Conservation (phyloP, 768 basidiomycete genomes). For the Naganishia antarctica region DNA sequence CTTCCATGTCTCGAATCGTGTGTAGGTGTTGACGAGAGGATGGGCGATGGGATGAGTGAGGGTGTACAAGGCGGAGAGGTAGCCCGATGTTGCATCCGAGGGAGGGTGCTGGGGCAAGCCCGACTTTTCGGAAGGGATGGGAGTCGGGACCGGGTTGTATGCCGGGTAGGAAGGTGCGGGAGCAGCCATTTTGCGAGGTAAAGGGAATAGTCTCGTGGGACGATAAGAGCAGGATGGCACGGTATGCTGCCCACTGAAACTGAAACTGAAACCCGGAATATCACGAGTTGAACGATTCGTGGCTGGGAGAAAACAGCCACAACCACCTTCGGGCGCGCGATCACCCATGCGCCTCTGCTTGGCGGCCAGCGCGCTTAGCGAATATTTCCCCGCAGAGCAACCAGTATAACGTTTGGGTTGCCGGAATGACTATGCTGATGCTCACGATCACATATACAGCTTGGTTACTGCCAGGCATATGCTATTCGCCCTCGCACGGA, state of each 20-base stretch:
- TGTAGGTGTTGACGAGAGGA: conserved; percentile 65
- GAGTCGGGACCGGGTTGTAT: conserved; percentile 24
- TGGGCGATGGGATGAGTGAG: conserved; percentile 44
- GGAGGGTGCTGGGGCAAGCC: conserved; percentile 30
- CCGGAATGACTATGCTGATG: neutral
- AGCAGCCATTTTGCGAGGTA: conserved; percentile 2
- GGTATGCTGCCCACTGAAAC: too few relatives aligned
- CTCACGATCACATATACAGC: neutral
- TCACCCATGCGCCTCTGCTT: conserved; percentile 3
- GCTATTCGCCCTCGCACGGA: neutral
- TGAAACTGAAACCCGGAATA: too few relatives aligned
- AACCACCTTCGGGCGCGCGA: conserved; percentile 7
- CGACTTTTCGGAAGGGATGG: conserved; percentile 27
- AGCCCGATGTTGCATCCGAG: conserved; percentile 38
- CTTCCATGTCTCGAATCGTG: conserved; percentile 75
- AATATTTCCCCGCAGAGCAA: conserved; percentile 2
- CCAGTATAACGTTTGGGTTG: neutral
- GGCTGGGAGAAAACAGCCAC: conserved; percentile 13
- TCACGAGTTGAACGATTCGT: conserved; percentile 4
- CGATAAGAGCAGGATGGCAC: too few relatives aligned
- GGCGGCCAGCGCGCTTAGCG: neutral
- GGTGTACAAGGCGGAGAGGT: conserved; percentile 42
- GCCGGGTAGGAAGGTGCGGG: conserved; percentile 25
- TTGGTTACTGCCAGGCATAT: neutral
- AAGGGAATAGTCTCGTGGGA: neutral